Conservation (phyloP, 345 rosid genomes). For the Eucalyptus melliodora region DNA sequence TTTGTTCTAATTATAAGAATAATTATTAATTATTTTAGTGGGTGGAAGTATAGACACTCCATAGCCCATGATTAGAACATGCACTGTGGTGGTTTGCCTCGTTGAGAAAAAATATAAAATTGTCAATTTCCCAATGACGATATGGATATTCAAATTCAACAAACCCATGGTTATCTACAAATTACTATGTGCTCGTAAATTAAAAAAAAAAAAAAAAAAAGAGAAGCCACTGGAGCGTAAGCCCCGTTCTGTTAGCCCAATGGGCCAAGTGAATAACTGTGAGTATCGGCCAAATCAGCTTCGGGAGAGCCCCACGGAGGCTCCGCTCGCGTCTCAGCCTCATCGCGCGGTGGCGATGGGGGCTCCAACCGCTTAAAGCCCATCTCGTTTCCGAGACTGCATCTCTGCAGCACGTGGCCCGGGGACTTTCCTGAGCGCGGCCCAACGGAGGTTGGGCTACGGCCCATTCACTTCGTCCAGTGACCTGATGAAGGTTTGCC, state of each 20-base stretch:
- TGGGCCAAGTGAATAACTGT: not conserved
- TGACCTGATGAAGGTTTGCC: fast-evolving
- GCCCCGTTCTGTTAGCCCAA: slow-evolving; percentile 1
- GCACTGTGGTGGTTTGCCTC: not conserved
- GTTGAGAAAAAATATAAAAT: not conserved
- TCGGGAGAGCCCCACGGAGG: not conserved
- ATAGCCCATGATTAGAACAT: not conserved
- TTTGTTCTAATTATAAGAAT: too few relatives aligned
- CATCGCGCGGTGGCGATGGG: not conserved
- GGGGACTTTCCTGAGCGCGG: not conserved
- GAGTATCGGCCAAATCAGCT: not conserved
- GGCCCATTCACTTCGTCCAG: not conserved
- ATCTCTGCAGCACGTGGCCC: not conserved
- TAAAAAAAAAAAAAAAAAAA: not conserved
- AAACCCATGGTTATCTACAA: not conserved
- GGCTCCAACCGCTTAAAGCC: not conserved
- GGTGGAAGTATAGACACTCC: too few relatives aligned
- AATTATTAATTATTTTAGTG: too few relatives aligned
- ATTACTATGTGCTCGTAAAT: not conserved
- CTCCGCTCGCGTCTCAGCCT: slow-evolving; percentile 8
- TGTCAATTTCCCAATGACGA: too few relatives aligned
- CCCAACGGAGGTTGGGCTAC: fast-evolving
- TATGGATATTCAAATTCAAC: not conserved
- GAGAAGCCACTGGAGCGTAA: not conserved
- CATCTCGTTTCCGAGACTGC: not conserved